Evolutionary conservation across 2,329 filamentous ascomycete genomes (phyloP).

Genomic region (Cadophora sp.): DNA sequence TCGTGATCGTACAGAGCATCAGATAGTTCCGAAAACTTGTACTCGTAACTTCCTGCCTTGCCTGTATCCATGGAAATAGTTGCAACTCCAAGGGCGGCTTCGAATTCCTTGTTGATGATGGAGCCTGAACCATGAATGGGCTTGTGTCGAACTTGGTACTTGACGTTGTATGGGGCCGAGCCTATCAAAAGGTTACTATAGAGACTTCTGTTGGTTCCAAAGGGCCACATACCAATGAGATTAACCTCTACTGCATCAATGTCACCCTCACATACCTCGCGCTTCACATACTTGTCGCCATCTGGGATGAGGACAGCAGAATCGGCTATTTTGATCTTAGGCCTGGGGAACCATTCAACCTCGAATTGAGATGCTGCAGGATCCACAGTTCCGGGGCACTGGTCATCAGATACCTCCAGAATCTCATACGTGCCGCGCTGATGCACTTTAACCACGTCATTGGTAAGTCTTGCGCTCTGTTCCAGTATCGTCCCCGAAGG

Average conservation of each 20-base stretch:
- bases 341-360: constrained; percentile 85
- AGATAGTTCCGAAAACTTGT: constrained; percentile 81
- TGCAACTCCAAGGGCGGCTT: constrained; percentile 76
- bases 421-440: constrained; percentile 81
- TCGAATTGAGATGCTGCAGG: constrained; percentile 75
- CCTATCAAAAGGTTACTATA: constrained; percentile 53
- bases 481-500: constrained; percentile 54
- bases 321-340: constrained; percentile 71
- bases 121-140: constrained; percentile 70
- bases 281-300: constrained; percentile 69
- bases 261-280: constrained; percentile 91
- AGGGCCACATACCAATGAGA: constrained; percentile 68
- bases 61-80: constrained; percentile 86
- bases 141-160: constrained; percentile 81
- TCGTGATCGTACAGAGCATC: constrained; percentile 87
- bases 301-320: constrained; percentile 65
- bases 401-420: constrained; percentile 75
- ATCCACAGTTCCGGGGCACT: constrained; percentile 84
- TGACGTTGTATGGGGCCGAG: constrained; percentile 79
- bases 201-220: not conserved
- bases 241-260: constrained; percentile 86
- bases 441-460: constrained; percentile 72
- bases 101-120: constrained; percentile 73
- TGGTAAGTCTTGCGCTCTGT: constrained; percentile 57
- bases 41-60: constrained; percentile 83